Conservation (phyloP, 164 flowering plant genomes). For the Nelumbo lutea region DNA sequence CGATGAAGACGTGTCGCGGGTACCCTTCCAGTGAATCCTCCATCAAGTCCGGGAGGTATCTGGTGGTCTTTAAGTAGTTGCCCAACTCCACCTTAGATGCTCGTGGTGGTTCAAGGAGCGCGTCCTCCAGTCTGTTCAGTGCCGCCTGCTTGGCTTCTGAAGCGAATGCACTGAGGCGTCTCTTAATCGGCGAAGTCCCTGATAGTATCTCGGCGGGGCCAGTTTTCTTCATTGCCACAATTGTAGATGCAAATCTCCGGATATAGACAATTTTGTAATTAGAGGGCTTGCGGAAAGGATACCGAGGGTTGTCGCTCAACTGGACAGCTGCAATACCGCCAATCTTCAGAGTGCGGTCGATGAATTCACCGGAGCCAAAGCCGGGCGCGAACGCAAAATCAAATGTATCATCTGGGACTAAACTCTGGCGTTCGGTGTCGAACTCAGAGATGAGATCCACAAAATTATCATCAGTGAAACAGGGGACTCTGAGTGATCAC, state of each 20-base stretch:
- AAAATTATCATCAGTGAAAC: conserved; percentile 5
- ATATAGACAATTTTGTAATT: conserved; percentile 42
- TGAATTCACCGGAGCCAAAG: conserved; percentile 13
- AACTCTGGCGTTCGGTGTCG: conserved; percentile 21
- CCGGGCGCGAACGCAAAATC: conserved; percentile 25
- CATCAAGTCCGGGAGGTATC: conserved; percentile 44
- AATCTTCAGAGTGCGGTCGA: conserved; percentile 33
- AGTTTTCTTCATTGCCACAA: conserved; percentile 37
- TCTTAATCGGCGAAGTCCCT: background rate
- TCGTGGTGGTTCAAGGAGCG: conserved; percentile 57
- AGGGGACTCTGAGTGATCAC: background rate
- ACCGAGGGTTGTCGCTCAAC: conserved; percentile 13
- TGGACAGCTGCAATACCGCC: conserved; percentile 37
- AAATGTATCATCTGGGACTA: conserved; percentile 18
- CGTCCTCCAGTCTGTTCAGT: conserved; percentile 47
- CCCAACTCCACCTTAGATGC: conserved; percentile 26
- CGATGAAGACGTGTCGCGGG: conserved; percentile 46
- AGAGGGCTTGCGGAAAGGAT: conserved; percentile 13
- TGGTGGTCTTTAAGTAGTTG: conserved; percentile 31
- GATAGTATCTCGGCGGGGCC: background rate
- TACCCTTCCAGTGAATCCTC: conserved; percentile 47
- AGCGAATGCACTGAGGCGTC: conserved; percentile 16
- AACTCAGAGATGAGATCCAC: conserved; percentile 16
- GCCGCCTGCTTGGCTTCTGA: conserved; percentile 43
- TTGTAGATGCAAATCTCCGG: conserved; percentile 25